Base-by-base conservation (phyloP, 805 yeast genomes). In the Metschnikowia corniflorae region DNA sequence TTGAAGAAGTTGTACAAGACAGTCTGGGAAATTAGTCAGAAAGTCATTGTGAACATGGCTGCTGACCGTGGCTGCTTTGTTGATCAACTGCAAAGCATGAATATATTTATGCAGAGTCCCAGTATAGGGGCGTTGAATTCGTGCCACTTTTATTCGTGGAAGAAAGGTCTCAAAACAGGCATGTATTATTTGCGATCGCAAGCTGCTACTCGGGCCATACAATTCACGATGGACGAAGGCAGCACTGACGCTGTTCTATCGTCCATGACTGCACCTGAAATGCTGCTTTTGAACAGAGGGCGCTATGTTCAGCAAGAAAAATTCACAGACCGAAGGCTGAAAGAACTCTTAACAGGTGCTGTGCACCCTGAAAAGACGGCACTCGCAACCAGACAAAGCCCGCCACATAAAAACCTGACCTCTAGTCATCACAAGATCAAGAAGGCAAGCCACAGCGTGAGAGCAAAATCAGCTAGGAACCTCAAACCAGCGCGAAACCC, bases 1-100 rank as follows among this genome's bases (percentile, higher is more conserved):
- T 52, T 88, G 43, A 87, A 86, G 58, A 72, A 66, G 3, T 62
- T 91, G n/a, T 88, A 89, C 68, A 86, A 82, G 61, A 91, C 98
- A 0, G 96, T 88, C 7, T 91, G 98, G 98, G 98, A 91, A 63
- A 76, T 91, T 31, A 78, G 95, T 31, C 98, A 91, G 63, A 83
- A 78, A 63, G 70, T 73, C 8, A 75, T 91, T 42, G 82, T 91
- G 43, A 95, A 88, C 49, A 75, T 89, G 87, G 87, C 95, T 22
- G 83, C 84, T 14, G 89, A 76, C 55, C 70, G 86, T 52, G 82
- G 82, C 16, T 78, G 84, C 7, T 83, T 76, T 55, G 71, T 83
- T 44, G 84, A 78, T 51, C 74, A 68, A 43, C 63, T 59, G 58
- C 72, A 65, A 43, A 73, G 78, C 35, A 65, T 15, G 65, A 67